Evolutionary conservation across 129 eudicot species (phyloP).

Genomic region (Chrysanthemum makinoi): DNA sequence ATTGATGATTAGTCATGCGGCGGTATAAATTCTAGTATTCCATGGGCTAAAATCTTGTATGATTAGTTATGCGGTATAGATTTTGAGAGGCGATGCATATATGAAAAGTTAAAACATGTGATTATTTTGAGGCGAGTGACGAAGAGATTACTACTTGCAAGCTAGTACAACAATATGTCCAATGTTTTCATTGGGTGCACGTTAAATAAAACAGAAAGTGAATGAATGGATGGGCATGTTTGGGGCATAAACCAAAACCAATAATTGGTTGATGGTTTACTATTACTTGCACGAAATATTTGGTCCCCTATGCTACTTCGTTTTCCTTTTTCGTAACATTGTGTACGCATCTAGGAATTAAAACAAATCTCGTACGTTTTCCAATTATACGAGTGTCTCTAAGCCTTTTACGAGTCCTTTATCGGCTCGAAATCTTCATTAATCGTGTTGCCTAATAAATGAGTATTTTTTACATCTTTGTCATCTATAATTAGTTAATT

Average conservation of each 20-base stretch:
- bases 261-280: not conserved
- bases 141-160: no score
- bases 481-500: no score
- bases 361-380: conserved; percentile 1
- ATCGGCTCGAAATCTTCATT: not conserved
- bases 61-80: no score
- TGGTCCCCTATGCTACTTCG: not conserved
- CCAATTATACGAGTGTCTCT: not conserved
- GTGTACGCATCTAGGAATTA: not conserved
- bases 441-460: not conserved
- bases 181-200: not conserved
- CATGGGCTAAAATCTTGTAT: no score
- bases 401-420: not conserved
- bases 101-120: no score
- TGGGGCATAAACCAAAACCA: not conserved
- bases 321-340: not conserved
- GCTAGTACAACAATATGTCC: no score
- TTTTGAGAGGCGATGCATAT: no score
- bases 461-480: not conserved
- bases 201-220: not conserved
- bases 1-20: no score
- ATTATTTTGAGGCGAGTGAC: no score
- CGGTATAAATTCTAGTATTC: no score
- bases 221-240: not conserved
- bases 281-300: conserved; percentile 26